phyloP scores from a whole-genome alignment of 768 basidiomycete genomes.

The Kwoniella bestiolae region DNA sequence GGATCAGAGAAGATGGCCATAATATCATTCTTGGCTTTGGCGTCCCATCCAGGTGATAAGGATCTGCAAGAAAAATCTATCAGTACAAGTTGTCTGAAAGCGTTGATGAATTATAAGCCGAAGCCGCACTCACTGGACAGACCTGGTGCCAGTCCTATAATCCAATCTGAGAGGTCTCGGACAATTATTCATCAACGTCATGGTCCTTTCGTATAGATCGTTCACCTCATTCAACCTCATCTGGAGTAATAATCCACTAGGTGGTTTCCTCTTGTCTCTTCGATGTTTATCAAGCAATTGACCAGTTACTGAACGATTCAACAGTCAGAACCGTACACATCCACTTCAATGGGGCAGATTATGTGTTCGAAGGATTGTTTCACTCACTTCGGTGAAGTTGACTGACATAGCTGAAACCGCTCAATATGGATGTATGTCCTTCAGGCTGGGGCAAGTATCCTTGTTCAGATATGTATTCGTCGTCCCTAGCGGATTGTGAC shows the following conservation, averaged over 20 bases:
- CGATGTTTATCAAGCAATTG: conserved; percentile 43
- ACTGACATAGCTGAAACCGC: conserved; percentile 83
- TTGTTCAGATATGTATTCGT: conserved; percentile 73
- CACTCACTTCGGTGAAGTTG: conserved; percentile 61
- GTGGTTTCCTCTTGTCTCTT: conserved; percentile 41
- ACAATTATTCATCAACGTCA: conserved; percentile 72
- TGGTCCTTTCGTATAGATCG: conserved; percentile 75
- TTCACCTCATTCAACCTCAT: conserved; percentile 74
- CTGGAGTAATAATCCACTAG: conserved; percentile 39
- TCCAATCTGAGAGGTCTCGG: conserved; percentile 73
- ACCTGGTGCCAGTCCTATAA: conserved; percentile 18
- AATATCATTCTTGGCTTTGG: conserved; percentile 75
- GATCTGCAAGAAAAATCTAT: no score
- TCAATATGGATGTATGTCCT: conserved; percentile 80
- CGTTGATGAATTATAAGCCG: not conserved
- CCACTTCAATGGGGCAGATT: no score
- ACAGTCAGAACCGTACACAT: not conserved
- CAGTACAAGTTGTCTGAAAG: no score
- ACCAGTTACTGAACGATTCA: conserved; percentile 35
- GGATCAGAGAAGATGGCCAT: conserved; percentile 92
- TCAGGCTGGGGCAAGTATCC: conserved; percentile 85
- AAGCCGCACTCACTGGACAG: conserved; percentile 21
- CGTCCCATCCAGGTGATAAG: conserved; percentile 44
- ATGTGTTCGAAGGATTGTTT: not conserved
- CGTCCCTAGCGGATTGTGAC: conserved; percentile 54